Evolutionary conservation across 305 asterid species (phyloP).

Genomic region (Fraxinus nigra): DNA sequence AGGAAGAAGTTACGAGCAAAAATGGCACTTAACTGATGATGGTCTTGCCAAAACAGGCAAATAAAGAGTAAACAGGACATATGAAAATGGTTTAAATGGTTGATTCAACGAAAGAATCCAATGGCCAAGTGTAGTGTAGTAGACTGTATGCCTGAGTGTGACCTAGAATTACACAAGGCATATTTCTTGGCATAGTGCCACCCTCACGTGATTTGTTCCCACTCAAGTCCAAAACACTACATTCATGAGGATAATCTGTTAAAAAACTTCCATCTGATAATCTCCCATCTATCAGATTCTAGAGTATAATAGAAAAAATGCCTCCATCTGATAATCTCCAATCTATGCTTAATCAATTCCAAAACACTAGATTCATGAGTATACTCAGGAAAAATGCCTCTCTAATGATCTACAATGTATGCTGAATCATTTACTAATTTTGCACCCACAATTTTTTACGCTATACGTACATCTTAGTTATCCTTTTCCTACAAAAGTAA

Average conservation of each 20-base stretch:
- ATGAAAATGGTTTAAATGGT: background rate
- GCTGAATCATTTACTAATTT: background rate
- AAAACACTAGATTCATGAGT: too few species aligned
- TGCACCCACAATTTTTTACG: too few species aligned
- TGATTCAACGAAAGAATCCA: background rate
- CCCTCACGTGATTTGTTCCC: background rate
- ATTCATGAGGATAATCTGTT: background rate
- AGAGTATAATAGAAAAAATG: background rate
- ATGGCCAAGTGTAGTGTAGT: background rate
- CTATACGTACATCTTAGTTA: too few species aligned
- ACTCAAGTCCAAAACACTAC: background rate
- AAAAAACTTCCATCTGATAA: background rate
- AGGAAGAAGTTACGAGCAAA: background rate
- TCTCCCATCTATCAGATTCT: background rate
- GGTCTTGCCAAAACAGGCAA: background rate
- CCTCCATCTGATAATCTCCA: background rate
- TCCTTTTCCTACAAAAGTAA: background rate
- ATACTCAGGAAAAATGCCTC: background rate
- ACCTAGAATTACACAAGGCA: background rate
- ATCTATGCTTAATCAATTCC: background rate
- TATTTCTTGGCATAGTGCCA: background rate
- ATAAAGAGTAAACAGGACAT: background rate
- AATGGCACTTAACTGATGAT: background rate
- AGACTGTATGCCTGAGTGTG: background rate
- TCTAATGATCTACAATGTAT: background rate